Percentiles rank a stretch among this genome's conserved stretches.
These are phyloP conservation scores for Fusarium decemcellulare DNA, from an alignment of 2,329 filamentous ascomycete genomes.

Conservation along the genomic window DNA sequence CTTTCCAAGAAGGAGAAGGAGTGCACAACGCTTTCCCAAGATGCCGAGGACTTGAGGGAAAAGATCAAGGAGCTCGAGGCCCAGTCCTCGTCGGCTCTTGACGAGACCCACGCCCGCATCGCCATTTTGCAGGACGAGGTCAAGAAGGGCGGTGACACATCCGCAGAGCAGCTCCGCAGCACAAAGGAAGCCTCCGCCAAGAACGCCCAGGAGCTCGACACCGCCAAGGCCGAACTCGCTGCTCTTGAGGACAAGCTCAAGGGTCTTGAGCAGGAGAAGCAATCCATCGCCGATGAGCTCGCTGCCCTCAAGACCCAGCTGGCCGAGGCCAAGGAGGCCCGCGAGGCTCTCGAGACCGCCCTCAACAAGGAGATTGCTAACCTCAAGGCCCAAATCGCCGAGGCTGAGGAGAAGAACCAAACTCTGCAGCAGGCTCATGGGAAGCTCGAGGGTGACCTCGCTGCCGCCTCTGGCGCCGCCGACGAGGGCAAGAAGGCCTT, in stretches of 20 bases:
- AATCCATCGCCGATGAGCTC: conserved; percentile 52
- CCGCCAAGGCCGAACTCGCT: conserved; percentile 41
- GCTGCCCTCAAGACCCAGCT: conserved; percentile 51
- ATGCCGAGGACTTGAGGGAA: conserved; percentile 55
- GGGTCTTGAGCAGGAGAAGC: conserved; percentile 47
- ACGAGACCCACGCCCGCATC: conserved; percentile 52
- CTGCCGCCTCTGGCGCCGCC: conserved; percentile 45
- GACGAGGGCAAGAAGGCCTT: conserved; percentile 47
- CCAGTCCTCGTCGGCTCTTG: conserved; percentile 47
- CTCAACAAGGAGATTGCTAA: conserved; percentile 49
- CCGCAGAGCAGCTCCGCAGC: conserved; percentile 43
- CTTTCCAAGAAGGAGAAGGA: conserved; percentile 57
- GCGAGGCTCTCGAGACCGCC: conserved; percentile 50
- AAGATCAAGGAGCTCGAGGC: conserved; percentile 55
- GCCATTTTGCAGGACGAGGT: conserved; percentile 54
- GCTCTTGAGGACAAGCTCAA: conserved; percentile 46
- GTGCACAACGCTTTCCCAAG: conserved; percentile 50
- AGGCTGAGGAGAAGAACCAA: conserved; percentile 51
- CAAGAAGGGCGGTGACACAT: conserved; percentile 45
- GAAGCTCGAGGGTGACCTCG: conserved; percentile 51
- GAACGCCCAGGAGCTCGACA: conserved; percentile 41
- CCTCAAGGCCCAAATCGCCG: conserved; percentile 53
- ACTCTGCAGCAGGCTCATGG: conserved; percentile 48
- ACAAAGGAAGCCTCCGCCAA: conserved; percentile 45
- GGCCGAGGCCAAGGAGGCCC: conserved; percentile 53